Percentiles rank a stretch among this genome's conserved stretches.
phyloP scores from a whole-genome alignment of 805 yeast species.

The Sporopachydermia quercuum region DNA sequence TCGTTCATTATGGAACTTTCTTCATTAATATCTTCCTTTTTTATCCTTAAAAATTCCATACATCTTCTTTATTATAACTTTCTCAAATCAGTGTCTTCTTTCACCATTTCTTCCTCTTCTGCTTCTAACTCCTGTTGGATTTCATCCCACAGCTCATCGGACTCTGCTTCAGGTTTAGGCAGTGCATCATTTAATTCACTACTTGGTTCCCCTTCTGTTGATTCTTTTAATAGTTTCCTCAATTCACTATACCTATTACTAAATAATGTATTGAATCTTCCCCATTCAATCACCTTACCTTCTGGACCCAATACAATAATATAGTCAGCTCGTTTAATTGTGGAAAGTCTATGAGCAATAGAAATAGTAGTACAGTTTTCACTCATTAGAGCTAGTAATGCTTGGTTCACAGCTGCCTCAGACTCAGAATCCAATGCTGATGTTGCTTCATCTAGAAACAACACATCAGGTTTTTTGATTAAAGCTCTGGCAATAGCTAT shows the following conservation, averaged over 20 bases:
- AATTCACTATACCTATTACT: slow-evolving; percentile 29
- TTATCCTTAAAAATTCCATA: no score
- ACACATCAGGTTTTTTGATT: slow-evolving; percentile 60
- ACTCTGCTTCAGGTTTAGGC: slow-evolving; percentile 6
- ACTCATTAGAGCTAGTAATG: slow-evolving; percentile 39
- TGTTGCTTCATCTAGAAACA: slow-evolving; percentile 87
- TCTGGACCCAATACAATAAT: slow-evolving; percentile 64
- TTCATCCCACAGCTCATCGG: slow-evolving; percentile 1
- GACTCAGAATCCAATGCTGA: slow-evolving; percentile 84
- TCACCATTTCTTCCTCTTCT: slow-evolving; percentile 4
- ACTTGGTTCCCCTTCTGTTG: slow-evolving; percentile 4
- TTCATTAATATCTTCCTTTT: no score
- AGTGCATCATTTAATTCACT: slow-evolving; percentile 11
- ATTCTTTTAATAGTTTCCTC: slow-evolving; percentile 25
- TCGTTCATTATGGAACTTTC: no score
- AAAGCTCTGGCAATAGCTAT: slow-evolving; percentile 84
- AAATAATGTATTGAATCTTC: slow-evolving; percentile 38
- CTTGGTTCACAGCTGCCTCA: slow-evolving; percentile 71
- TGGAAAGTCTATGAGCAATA: slow-evolving; percentile 83
- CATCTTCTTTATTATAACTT: slow-evolving; percentile 11
- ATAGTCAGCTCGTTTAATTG: slow-evolving; percentile 70
- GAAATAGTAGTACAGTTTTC: slow-evolving; percentile 64
- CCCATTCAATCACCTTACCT: slow-evolving; percentile 65
- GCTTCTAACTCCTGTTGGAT: slow-evolving; percentile 3
- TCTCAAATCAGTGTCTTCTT: slow-evolving; percentile 3